Evolutionary conservation across 2,329 filamentous ascomycete species (phyloP), one percentile per base, ranked within the genome.

Genomic region (Arthrobotrys sphaeroides): DNA sequence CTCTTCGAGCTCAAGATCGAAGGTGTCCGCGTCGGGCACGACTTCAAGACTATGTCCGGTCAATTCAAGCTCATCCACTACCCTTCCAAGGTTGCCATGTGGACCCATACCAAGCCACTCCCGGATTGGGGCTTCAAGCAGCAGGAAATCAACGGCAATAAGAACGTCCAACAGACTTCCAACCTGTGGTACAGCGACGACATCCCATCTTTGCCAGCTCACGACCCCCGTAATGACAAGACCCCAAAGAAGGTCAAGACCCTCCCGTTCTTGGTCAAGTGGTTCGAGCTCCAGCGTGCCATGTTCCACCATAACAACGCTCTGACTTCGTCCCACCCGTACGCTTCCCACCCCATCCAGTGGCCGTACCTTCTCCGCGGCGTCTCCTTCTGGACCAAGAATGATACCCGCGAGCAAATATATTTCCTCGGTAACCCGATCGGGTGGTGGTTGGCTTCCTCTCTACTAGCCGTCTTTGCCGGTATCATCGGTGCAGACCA

Each of bases 301-400:
- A 99, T 99, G 94, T 99, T 99, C 87, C 94, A 91, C 87, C 95
- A 99, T 87, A 99, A 99, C 87, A 98, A 94, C 83, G 94, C 96
- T 80, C 86, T 99, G 81, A 99, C 95, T 47, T 96, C 93, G 85
- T 96, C 92, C 82, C 95, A 99, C 83, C 95, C 95, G 0, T 99
- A 99, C 83, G 89, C 95, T 43, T 97, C 93, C 80, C 90, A 94
- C 82, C 95, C 95, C 5, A 95, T 96, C 84, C 92, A 96, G 81
- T 99, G 95, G 95, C 95, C 95, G 0, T 98, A 99, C 88, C 87
- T 99, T 81, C 88, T 99, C 69, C 90, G 95, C 28, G 95, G 95
- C 84, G 94, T 99, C 79, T 97, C 93, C 84, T 99, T 99, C 90
- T 99, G 95, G 95, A 99, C 95, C 6, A 91, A 98, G 82, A 93